Evolutionary conservation across 83 land plant genomes (phyloP).

Genomic region (Thuja plicata): DNA sequence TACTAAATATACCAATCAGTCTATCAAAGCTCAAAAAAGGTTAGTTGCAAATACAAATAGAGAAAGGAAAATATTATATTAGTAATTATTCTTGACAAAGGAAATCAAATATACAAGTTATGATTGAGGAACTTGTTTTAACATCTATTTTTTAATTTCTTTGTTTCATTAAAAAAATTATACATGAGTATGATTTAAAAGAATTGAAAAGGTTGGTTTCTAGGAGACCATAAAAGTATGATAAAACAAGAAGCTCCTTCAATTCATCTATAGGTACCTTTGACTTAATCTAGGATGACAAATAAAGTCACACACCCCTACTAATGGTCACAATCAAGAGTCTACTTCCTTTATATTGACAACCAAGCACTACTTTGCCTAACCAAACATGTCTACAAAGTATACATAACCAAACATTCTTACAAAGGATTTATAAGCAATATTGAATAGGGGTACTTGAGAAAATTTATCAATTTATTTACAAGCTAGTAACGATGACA

Average conservation of each 20-base stretch:
- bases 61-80: no score
- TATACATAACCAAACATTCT: no score
- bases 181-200: neutral
- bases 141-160: neutral
- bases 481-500: neutral
- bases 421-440: neutral
- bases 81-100: no score
- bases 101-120: neutral
- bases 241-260: neutral
- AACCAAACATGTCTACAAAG: neutral
- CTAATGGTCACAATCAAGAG: neutral
- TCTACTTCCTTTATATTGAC: neutral
- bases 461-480: constrained; percentile 3
- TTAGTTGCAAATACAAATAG: no score
- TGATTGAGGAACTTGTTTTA: neutral
- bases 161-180: neutral
- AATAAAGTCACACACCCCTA: neutral
- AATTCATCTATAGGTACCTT: neutral
- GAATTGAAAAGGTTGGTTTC: neutral
- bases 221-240: neutral
- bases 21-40: no score
- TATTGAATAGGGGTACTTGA: neutral
- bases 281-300: neutral
- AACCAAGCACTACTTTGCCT: neutral
- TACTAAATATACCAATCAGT: no score